These are phyloP conservation scores for Mrakia blollopis DNA, from an alignment of 768 basidiomycete genomes.

Conservation along the genomic window DNA sequence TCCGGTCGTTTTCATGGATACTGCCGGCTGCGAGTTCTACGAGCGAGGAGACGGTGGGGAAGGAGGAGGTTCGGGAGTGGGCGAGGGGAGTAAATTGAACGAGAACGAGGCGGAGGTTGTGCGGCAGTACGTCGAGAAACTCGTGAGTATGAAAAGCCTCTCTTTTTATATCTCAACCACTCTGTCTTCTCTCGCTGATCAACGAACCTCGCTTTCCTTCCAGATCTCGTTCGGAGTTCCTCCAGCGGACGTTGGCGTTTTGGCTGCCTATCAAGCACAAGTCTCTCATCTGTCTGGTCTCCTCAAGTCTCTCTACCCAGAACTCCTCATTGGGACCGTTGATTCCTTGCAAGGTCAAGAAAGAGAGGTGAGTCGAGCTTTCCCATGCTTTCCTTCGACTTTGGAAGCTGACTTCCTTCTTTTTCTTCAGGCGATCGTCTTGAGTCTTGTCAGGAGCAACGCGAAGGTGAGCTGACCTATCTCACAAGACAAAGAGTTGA, in stretches of 20 bases:
- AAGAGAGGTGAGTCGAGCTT: constrained; percentile 38
- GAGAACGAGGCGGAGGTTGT: constrained; percentile 91
- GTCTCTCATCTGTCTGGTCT: constrained; percentile 75
- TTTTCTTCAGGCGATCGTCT: constrained; percentile 70
- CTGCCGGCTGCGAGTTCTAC: constrained; percentile 87
- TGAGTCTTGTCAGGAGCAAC: constrained; percentile 89
- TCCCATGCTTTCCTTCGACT: not conserved
- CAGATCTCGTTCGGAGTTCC: constrained; percentile 61
- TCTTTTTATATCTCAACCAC: not conserved
- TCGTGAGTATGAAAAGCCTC: constrained; percentile 52
- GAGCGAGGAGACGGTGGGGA: constrained; percentile 60
- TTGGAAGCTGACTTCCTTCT: constrained; percentile 46
- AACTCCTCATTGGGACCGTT: constrained; percentile 85
- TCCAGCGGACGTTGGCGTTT: constrained; percentile 72
- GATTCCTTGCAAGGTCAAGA: constrained; percentile 98
- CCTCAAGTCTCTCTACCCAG: constrained; percentile 56
- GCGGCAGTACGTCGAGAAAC: constrained; percentile 68
- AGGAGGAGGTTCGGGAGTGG: constrained; percentile 47
- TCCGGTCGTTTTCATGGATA: constrained; percentile 90
- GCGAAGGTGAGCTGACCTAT: constrained; percentile 47
- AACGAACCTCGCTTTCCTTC: too few relatives aligned
- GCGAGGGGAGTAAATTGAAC: constrained; percentile 81
- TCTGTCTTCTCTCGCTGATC: too few relatives aligned
- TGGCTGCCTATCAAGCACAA: constrained; percentile 95
- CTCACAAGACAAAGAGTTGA: too few relatives aligned